These are phyloP conservation scores for Fusarium subtropicale DNA, from an alignment of 2,329 filamentous ascomycete species.

Conservation along the genomic window DNA sequence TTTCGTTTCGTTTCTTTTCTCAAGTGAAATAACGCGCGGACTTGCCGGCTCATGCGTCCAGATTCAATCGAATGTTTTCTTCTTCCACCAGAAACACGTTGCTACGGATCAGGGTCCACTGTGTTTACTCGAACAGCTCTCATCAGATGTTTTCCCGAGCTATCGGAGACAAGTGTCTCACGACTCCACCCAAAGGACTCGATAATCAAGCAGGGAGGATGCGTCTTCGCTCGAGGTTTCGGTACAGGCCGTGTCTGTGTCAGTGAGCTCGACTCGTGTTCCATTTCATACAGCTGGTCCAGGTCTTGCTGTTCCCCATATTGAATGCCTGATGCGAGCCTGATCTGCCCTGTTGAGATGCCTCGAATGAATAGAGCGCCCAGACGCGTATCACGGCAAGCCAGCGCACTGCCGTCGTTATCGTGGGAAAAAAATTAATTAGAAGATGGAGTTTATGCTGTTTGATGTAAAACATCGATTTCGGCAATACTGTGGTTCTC, in stretches of 20 bases:
- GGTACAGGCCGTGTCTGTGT: conserved; percentile 20
- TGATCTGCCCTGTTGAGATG: conserved; percentile 12
- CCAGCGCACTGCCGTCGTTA: conserved; percentile 4
- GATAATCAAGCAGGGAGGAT: conserved; percentile 40
- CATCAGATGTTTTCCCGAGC: conserved; percentile 30
- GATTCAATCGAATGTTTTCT: conserved; percentile 13
- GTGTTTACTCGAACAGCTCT: conserved; percentile 28
- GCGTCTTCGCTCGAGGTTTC: conserved; percentile 19
- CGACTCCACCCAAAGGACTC: conserved; percentile 35
- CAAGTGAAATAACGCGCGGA: conserved; percentile 7
- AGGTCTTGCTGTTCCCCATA: conserved; percentile 11
- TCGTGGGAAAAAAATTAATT: neutral
- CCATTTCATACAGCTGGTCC: conserved; percentile 19
- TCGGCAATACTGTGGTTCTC: conserved; percentile 30
- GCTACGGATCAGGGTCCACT: conserved; percentile 31
- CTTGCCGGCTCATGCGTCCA: conserved; percentile 16
- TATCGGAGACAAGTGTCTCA: conserved; percentile 46
- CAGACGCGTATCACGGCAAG: conserved; percentile 5
- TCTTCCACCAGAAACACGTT: conserved; percentile 27
- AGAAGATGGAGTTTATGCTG: conserved; percentile 2
- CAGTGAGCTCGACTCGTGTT: conserved; percentile 19
- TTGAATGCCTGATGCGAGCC: conserved; percentile 25
- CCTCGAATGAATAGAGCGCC: conserved; percentile 10
- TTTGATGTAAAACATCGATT: conserved; percentile 21
- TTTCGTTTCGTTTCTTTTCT: neutral